A percentile compares a stretch with the other conserved stretches of the same genome.
Evolutionary conservation across 352 stramenopile species (phyloP).

Genomic region (Phytophthora meadii): DNA sequence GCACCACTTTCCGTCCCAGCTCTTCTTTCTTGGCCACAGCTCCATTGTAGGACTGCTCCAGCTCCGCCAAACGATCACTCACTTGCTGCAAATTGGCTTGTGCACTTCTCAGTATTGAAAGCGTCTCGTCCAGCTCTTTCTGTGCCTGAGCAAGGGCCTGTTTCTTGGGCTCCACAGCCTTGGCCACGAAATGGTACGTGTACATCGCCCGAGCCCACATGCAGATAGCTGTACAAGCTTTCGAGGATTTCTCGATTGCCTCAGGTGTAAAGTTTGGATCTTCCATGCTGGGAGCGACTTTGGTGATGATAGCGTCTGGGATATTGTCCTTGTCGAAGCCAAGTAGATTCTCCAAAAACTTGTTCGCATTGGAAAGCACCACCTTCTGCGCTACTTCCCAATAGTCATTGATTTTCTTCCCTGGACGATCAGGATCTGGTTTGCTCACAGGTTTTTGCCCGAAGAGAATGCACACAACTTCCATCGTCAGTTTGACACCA

Average conservation of each 20-base stretch:
- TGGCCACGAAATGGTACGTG: slow-evolving; percentile 92
- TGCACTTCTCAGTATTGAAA: slow-evolving; percentile 81
- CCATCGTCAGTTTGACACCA: slow-evolving; percentile 93
- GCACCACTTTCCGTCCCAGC: slow-evolving; percentile 86
- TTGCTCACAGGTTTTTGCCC: slow-evolving; percentile 91
- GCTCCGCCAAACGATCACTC: slow-evolving; percentile 80
- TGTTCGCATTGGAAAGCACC: slow-evolving; percentile 92
- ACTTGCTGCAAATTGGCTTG: slow-evolving; percentile 88
- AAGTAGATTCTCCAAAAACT: slow-evolving; percentile 91
- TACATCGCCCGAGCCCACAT: slow-evolving; percentile 95
- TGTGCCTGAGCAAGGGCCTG: slow-evolving; percentile 86
- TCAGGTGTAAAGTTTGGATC: slow-evolving; percentile 92
- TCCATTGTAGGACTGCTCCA: slow-evolving; percentile 87
- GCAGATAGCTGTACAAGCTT: slow-evolving; percentile 92
- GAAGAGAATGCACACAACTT: slow-evolving; percentile 93
- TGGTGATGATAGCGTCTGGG: slow-evolving; percentile 86
- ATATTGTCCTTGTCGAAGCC: slow-evolving; percentile 96
- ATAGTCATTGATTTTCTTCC: slow-evolving; percentile 94
- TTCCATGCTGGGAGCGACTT: slow-evolving; percentile 87
- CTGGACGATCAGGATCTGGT: slow-evolving; percentile 83
- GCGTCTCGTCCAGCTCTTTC: slow-evolving; percentile 86
- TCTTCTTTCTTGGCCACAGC: slow-evolving; percentile 92
- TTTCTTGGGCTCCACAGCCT: slow-evolving; percentile 93
- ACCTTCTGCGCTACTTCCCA: slow-evolving; percentile 92
- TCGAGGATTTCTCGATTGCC: slow-evolving; percentile 92